Base-by-base conservation (phyloP, 345 rosid species). In the Lepidium africanum region DNA sequence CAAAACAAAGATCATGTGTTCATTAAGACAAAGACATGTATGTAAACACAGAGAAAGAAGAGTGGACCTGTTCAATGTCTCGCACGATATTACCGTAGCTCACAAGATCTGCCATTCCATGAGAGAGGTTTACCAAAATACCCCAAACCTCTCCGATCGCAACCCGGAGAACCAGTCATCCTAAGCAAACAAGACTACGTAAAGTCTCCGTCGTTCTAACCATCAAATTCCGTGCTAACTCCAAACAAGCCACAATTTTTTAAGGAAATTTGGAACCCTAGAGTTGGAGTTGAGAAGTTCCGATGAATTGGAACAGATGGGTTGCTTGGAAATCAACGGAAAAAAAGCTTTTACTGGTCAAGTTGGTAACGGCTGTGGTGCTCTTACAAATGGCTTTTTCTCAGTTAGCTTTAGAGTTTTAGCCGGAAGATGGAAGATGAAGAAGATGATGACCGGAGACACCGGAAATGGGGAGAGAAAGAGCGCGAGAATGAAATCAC, bases 31-130 rank as follows among this genome's bases (percentile, higher is more conserved):
- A 5, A 52, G n/a, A 40, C 36, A 51, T 3, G 2, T 5, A 5
- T 30, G 16, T 7, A 62, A 4, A 46, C 16, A 32, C 4, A 65
- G 36, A 53, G 35, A 49, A 56, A 42, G 65, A 70, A 23, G 49
- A 67, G 57, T 14, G 54, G 40, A 85, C 98, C 97, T 86, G 94
- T 59, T 85, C 89, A 78, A 81, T 84, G 80, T 90, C 90, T 57
- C 96, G 96, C 45, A 80, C 83, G 77, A 93, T 81, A 85, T 80
- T 85, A 76, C 88, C 92, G 82, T 84, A 87, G 87, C 88, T 82
- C 88, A 79, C 85, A 87, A 86, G 96, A 90, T 93, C 91, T 84
- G 94, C 98, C 97, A 92, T 90, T 93, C 98, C 97, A 93, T 93
- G 90, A 82, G 96, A 86, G 63, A 75, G 76, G 70, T 74, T 81